A percentile compares a stretch with the other conserved stretches of the same genome.
These are phyloP conservation scores for Colletotrichum orchidophilum DNA, from an alignment of 2,329 filamentous ascomycete genomes.

Conservation along the genomic window DNA sequence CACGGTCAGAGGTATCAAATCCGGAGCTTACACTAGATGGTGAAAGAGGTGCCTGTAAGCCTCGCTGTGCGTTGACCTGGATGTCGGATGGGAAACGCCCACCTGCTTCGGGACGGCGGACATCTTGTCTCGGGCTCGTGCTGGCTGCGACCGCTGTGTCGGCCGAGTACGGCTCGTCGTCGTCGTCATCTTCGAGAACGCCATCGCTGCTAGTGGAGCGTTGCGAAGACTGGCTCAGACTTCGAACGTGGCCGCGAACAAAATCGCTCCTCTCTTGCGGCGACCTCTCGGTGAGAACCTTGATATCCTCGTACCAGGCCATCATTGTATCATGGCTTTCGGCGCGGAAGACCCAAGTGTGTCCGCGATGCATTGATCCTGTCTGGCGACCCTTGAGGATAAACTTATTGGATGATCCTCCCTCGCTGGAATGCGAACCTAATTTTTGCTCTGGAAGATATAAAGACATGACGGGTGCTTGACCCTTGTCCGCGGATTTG, in stretches of 20 bases:
- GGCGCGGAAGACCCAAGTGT: conserved; percentile 77
- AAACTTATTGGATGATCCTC: conserved; percentile 94
- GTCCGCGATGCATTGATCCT: conserved; percentile 86
- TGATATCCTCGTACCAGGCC: conserved; percentile 95
- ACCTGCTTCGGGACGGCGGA: conserved; percentile 85
- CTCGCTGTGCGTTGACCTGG: conserved; percentile 79
- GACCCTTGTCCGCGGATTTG: conserved; percentile 94
- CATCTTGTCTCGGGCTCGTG: conserved; percentile 59
- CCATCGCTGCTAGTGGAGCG: conserved; percentile 77
- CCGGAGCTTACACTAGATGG: conserved; percentile 85
- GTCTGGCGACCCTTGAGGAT: conserved; percentile 96
- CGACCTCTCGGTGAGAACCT: conserved; percentile 85
- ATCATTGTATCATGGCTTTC: conserved; percentile 92
- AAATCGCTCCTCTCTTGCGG: conserved; percentile 90
- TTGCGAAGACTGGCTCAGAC: conserved; percentile 73
- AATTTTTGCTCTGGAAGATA: conserved; percentile 95
- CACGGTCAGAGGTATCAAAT: conserved; percentile 57
- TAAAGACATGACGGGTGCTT: conserved; percentile 94
- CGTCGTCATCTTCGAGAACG: conserved; percentile 75
- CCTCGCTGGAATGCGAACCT: conserved; percentile 85
- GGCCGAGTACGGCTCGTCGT: conserved; percentile 70
- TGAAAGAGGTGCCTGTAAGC: conserved; percentile 81
- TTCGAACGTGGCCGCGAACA: conserved; percentile 83
- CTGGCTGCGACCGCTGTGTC: conserved; percentile 63
- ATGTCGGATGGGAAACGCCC: conserved; percentile 97